These are phyloP conservation scores for Backusella australiensis DNA, from an alignment of 192 early-diverging fungal species.

Conservation along the genomic window DNA sequence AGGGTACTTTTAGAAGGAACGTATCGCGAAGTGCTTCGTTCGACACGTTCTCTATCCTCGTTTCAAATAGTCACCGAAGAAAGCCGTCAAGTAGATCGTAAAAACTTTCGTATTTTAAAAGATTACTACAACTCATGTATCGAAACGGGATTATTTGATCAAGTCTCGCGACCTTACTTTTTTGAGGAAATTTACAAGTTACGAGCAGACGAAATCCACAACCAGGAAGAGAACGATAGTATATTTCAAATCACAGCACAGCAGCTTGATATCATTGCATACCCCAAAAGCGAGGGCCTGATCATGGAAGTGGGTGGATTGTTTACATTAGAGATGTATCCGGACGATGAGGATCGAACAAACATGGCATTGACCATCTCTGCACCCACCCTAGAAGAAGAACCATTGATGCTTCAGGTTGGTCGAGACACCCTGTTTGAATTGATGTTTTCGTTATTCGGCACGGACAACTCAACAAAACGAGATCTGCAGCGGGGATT, in stretches of 20 bases:
- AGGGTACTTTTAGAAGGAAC: slow-evolving; percentile 2
- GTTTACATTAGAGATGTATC: not conserved
- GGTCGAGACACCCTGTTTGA: not conserved
- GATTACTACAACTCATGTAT: slow-evolving; percentile 56
- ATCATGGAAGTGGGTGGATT: not conserved
- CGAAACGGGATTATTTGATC: slow-evolving; percentile 19
- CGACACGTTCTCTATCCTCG: not conserved
- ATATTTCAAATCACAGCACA: slow-evolving; percentile 3
- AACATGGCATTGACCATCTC: not conserved
- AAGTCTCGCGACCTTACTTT: not conserved
- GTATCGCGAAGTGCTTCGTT: not conserved
- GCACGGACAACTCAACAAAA: not conserved
- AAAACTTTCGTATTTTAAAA: slow-evolving; percentile 57
- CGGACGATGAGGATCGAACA: not conserved
- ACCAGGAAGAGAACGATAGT: not conserved
- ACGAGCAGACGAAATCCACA: not conserved
- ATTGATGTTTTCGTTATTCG: not conserved
- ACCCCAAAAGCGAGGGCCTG: not conserved
- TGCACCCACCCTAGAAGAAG: not conserved
- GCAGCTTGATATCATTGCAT: not conserved
- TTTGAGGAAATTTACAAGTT: not conserved
- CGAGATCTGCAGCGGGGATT: not conserved
- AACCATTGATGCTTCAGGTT: not conserved
- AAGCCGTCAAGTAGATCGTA: slow-evolving; percentile 33
- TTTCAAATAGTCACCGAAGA: not conserved